Conservation (phyloP, 2,329 filamentous ascomycete genomes). For the Chalaropsis thielavioides region DNA sequence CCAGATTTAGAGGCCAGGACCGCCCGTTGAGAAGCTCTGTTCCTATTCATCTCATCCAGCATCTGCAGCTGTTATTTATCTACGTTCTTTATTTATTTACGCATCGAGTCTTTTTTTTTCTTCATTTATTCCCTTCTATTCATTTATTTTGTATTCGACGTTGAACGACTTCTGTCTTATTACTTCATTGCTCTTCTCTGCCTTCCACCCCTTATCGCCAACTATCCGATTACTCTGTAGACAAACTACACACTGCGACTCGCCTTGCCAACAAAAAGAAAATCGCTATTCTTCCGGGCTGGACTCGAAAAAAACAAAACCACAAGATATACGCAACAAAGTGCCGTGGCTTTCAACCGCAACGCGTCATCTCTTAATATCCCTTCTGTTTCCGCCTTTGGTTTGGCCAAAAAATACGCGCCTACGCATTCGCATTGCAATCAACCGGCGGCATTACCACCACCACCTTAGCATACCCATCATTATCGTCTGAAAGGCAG, state of each 20-base stretch:
- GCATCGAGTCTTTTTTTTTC: neutral
- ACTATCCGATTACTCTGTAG: neutral
- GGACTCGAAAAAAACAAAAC: slow-evolving; percentile 18
- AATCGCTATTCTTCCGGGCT: slow-evolving; percentile 17
- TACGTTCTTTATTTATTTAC: slow-evolving; percentile 1
- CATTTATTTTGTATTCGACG: neutral
- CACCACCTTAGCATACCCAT: neutral
- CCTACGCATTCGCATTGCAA: neutral
- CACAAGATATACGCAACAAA: neutral
- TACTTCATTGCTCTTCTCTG: neutral
- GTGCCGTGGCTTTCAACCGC: neutral
- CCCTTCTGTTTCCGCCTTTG: neutral
- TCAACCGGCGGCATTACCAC: neutral
- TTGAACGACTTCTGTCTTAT: neutral
- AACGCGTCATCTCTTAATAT: neutral
- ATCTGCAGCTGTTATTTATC: neutral
- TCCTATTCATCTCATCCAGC: neutral
- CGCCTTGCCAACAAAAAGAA: neutral
- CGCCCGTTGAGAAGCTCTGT: neutral
- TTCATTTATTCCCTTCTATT: neutral
- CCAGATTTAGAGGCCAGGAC: neutral
- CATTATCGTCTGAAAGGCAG: slow-evolving; percentile 11
- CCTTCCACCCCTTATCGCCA: neutral
- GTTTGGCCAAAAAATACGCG: neutral
- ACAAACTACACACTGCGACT: neutral